phyloP scores from a whole-genome alignment of 345 rosid genomes.

The Citrus sinensis region DNA sequence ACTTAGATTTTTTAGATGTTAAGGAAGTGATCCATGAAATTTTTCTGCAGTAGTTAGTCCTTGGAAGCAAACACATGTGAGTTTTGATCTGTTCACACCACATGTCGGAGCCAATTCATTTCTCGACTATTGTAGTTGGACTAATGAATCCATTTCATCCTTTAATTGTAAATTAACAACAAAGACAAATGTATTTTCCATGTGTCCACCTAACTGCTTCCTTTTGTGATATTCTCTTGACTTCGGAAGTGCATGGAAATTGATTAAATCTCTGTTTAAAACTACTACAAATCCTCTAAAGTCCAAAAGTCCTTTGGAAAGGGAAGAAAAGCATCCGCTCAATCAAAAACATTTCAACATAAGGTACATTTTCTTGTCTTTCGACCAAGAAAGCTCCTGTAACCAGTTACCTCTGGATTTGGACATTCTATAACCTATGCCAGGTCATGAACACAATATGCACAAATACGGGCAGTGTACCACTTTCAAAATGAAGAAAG shows the following conservation, averaged over 20 bases:
- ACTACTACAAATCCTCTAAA: neutral
- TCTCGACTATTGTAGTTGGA: constrained; percentile 16
- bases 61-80: neutral
- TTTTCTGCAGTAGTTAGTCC: constrained; percentile 1
- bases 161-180: constrained; percentile 10
- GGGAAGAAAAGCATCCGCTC: neutral
- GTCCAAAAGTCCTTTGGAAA: neutral
- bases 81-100: constrained; percentile 21
- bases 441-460: neutral
- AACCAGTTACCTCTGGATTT: neutral
- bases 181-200: constrained; percentile 8
- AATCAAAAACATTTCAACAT: neutral
- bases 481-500: neutral
- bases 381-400: neutral
- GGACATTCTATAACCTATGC: constrained; percentile 5
- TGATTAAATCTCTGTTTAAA: neutral
- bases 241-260: constrained; percentile 16
- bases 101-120: constrained; percentile 7
- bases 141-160: constrained; percentile 9
- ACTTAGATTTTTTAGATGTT: constrained; percentile 20
- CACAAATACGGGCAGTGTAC: neutral
- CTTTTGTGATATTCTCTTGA: constrained; percentile 19
- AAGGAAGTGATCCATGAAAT: constrained; percentile 6
- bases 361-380: neutral
- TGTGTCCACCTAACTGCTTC: constrained; percentile 19